phyloP scores from a whole-genome alignment of 2,329 filamentous ascomycete genomes.

The Samsoniella hepiali region DNA sequence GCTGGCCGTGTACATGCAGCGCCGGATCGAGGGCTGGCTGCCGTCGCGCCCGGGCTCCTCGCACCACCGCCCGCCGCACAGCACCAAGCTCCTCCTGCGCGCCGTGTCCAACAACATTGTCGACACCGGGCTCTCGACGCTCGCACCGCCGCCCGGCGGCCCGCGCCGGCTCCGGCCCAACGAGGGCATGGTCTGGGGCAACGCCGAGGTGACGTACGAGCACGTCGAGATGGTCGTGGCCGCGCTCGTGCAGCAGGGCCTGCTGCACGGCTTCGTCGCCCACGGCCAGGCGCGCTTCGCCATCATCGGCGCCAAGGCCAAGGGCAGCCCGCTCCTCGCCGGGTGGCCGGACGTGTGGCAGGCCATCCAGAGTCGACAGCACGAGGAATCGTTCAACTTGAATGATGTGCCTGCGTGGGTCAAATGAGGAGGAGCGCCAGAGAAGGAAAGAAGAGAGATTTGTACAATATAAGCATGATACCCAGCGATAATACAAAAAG shows the following conservation, averaged over 20 bases:
- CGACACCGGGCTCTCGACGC: slow-evolving; percentile 37
- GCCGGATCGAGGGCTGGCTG: slow-evolving; percentile 56
- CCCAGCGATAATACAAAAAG: neutral
- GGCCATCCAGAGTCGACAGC: slow-evolving; percentile 60
- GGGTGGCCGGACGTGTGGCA: slow-evolving; percentile 76
- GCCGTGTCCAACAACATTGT: slow-evolving; percentile 47
- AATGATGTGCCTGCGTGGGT: slow-evolving; percentile 75
- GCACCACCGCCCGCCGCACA: slow-evolving; percentile 36
- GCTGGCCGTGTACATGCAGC: slow-evolving; percentile 64
- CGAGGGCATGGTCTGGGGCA: slow-evolving; percentile 62
- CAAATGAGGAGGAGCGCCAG: slow-evolving; percentile 28
- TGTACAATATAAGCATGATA: slow-evolving; percentile 13
- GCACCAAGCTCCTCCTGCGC: slow-evolving; percentile 51
- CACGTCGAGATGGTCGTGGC: slow-evolving; percentile 77
- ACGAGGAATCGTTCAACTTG: slow-evolving; percentile 58
- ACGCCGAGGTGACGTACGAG: slow-evolving; percentile 54
- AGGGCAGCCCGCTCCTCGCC: slow-evolving; percentile 59
- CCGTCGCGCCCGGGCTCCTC: slow-evolving; percentile 34
- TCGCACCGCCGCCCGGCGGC: slow-evolving; percentile 47
- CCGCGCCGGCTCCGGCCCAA: slow-evolving; percentile 50
- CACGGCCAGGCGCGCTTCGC: slow-evolving; percentile 75
- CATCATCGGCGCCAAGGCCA: slow-evolving; percentile 71
- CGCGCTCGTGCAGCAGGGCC: slow-evolving; percentile 72
- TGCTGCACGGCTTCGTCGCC: slow-evolving; percentile 80
- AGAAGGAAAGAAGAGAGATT: neutral